These are phyloP conservation scores for Hyparrhenia diplandra DNA, from an alignment of 176 grass and related monocot species.

Conservation along the genomic window DNA sequence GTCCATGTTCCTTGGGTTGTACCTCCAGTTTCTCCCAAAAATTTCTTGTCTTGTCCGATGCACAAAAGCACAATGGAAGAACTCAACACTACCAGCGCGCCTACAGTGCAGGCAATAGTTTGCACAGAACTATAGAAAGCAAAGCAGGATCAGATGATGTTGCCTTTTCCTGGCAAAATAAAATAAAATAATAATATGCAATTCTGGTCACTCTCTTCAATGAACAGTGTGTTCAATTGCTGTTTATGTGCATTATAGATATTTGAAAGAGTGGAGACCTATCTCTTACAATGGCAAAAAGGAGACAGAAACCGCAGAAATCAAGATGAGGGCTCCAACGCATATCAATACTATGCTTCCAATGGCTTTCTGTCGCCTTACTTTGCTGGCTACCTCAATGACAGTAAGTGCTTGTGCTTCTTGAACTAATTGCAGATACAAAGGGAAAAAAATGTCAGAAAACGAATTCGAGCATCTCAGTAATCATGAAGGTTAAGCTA, in stretches of 20 bases:
- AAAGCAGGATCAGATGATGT: neutral
- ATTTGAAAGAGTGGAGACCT: too few species aligned
- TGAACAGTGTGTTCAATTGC: neutral
- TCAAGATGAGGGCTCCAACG: constrained; percentile 41
- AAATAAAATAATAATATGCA: neutral
- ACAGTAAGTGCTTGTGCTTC: constrained; percentile 23
- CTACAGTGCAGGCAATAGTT: constrained; percentile 26
- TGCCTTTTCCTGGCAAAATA: neutral
- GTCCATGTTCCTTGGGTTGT: neutral
- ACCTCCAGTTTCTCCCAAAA: constrained; percentile 48
- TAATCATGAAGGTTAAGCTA: constrained; percentile 1
- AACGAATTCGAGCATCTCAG: neutral
- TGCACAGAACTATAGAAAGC: constrained; percentile 36
- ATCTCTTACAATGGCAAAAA: constrained; percentile 71
- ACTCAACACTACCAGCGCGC: constrained; percentile 36
- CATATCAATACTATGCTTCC: constrained; percentile 50
- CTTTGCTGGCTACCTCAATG: constrained; percentile 22
- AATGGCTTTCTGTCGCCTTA: constrained; percentile 55
- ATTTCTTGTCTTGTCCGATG: constrained; percentile 46
- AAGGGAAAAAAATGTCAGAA: neutral
- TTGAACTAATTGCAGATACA: constrained; percentile 4
- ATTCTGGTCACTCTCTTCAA: neutral
- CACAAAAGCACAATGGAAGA: constrained; percentile 36
- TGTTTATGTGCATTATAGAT: too few species aligned
- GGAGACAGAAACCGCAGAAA: constrained; percentile 49